Conservation (phyloP, 441 rosid species). For the Syzygium malaccense region DNA sequence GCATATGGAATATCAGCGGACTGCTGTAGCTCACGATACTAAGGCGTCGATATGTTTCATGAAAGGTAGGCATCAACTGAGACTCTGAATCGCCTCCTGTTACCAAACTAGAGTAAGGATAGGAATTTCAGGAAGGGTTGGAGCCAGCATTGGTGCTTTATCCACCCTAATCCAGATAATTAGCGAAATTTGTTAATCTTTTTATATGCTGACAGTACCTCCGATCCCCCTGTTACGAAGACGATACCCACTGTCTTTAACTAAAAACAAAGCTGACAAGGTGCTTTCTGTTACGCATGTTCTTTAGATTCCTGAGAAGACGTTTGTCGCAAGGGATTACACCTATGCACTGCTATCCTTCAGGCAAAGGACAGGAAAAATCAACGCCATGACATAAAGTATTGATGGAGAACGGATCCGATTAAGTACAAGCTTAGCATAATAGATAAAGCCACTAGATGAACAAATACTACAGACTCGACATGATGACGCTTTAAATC, state of each 20-base stretch:
- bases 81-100: not conserved
- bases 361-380: not conserved
- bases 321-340: not conserved
- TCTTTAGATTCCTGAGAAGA: not conserved
- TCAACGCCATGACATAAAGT: not conserved
- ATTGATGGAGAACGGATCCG: not conserved
- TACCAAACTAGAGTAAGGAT: not conserved
- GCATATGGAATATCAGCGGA: not conserved
- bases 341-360: not conserved
- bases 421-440: not conserved
- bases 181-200: not conserved
- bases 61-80: not conserved
- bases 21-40: not conserved
- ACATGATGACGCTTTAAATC: not conserved
- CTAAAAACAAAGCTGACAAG: not conserved
- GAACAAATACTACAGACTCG: not conserved
- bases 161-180: not conserved
- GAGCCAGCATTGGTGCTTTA: not conserved
- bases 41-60: not conserved
- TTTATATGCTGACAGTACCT: not conserved
- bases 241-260: not conserved
- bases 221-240: not conserved
- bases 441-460: not conserved
- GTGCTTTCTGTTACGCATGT: not conserved
- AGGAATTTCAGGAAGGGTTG: not conserved